These are phyloP conservation scores for Quercus ilex DNA, from an alignment of 306 rosid genomes.

Conservation along the genomic window DNA sequence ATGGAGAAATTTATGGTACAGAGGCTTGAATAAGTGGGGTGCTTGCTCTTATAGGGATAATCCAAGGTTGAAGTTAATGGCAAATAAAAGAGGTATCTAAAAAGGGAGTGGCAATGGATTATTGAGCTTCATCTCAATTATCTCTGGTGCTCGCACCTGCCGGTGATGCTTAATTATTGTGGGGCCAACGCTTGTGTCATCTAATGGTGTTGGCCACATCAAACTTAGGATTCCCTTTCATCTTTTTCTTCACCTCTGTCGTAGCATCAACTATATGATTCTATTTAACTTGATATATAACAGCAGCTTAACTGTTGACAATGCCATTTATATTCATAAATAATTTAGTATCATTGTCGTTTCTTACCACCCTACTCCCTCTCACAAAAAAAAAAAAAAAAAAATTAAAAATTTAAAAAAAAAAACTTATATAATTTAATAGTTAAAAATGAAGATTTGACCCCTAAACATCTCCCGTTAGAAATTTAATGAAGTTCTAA, in stretches of 20 bases:
- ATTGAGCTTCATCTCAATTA: conserved; percentile 29
- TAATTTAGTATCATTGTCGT: not conserved
- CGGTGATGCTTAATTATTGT: conserved; percentile 38
- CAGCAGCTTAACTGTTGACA: conserved; percentile 6
- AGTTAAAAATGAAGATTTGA: no score
- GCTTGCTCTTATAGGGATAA: conserved; percentile 33
- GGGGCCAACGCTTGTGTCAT: conserved; percentile 50
- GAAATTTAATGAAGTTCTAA: no score
- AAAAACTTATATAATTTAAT: no score
- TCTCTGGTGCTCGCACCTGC: conserved; percentile 35
- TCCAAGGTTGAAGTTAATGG: not conserved
- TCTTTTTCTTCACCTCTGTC: conserved; percentile 22
- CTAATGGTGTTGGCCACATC: conserved; percentile 35
- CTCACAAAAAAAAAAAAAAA: not conserved
- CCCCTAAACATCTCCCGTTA: no score
- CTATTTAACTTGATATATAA: not conserved
- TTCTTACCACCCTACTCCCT: not conserved
- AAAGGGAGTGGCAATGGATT: conserved; percentile 33
- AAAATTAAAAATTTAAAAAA: no score
- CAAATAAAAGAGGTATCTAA: not conserved
- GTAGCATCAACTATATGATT: conserved; percentile 13
- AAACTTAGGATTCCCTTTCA: conserved; percentile 44
- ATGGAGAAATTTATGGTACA: not conserved
- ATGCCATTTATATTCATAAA: not conserved
- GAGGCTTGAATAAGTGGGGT: conserved; percentile 18